phyloP scores from a whole-genome alignment of 768 basidiomycete species.

The Hypholoma fasciculare region DNA sequence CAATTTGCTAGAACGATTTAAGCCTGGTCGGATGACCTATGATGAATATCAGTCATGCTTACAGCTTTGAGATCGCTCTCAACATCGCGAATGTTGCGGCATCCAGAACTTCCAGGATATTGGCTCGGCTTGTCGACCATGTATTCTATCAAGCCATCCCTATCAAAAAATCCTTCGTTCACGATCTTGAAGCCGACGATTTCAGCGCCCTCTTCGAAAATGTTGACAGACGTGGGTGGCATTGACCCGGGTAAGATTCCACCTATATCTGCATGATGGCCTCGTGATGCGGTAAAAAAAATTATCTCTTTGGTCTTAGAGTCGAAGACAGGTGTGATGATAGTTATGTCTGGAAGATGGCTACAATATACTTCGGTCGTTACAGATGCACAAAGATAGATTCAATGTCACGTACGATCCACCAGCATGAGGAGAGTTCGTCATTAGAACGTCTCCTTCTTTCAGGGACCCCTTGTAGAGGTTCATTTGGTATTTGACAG shows the following conservation, averaged over 20 bases:
- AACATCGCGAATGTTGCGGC: slow-evolving; percentile 84
- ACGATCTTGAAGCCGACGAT: slow-evolving; percentile 94
- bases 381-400: slow-evolving; percentile 1
- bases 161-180: slow-evolving; percentile 76
- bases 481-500: slow-evolving; percentile 89
- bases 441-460: slow-evolving; percentile 92
- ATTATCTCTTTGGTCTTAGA: slow-evolving; percentile 68
- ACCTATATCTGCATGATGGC: slow-evolving; percentile 93
- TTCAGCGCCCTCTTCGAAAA: slow-evolving; percentile 94
- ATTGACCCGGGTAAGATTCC: slow-evolving; percentile 93
- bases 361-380: slow-evolving; percentile 20
- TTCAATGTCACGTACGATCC: slow-evolving; percentile 64
- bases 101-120: slow-evolving; percentile 86
- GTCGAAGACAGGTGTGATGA: slow-evolving; percentile 91
- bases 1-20: slow-evolving; percentile 68
- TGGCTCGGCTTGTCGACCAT: slow-evolving; percentile 81
- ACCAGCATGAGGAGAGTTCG: slow-evolving; percentile 87
- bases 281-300: slow-evolving; percentile 91
- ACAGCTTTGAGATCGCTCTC: slow-evolving; percentile 93
- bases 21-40: background rate
- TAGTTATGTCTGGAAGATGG: slow-evolving; percentile 76
- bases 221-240: slow-evolving; percentile 90
- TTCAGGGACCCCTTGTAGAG: slow-evolving; percentile 68
- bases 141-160: slow-evolving; percentile 68
- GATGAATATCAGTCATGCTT: slow-evolving; percentile 23